Conservation (phyloP, 257 asterid genomes). For the Coffea canephora region DNA sequence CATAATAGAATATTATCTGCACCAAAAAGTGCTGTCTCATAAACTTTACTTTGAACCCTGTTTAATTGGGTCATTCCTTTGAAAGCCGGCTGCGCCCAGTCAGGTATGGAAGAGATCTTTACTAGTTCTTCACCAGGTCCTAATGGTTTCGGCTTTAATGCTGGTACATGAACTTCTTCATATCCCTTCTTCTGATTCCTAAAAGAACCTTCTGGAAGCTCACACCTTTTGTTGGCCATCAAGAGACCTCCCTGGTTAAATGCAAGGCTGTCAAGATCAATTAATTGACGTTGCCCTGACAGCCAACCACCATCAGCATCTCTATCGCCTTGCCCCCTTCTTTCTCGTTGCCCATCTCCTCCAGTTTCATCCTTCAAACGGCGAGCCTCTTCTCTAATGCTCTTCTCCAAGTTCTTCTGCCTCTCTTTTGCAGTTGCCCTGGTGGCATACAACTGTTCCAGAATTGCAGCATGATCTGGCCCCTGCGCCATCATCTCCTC, state of each 20-base stretch:
- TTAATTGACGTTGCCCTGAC: slow-evolving; percentile 39
- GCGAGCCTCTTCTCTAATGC: slow-evolving; percentile 37
- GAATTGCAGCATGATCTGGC: slow-evolving; percentile 35
- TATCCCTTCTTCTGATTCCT: slow-evolving; percentile 37
- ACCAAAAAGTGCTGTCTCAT: slow-evolving; percentile 39
- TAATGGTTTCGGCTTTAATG: slow-evolving; percentile 32
- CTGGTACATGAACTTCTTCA: slow-evolving; percentile 46
- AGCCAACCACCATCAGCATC: slow-evolving; percentile 37
- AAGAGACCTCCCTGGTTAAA: slow-evolving; percentile 33
- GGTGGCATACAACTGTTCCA: slow-evolving; percentile 47
- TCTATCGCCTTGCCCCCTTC: slow-evolving; percentile 22
- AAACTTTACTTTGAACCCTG: slow-evolving; percentile 45
- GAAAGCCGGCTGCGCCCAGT: slow-evolving; percentile 46
- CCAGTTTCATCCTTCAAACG: slow-evolving; percentile 22
- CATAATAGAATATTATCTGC: slow-evolving; percentile 40
- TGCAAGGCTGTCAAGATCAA: slow-evolving; percentile 42
- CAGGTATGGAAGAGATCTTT: slow-evolving; percentile 35
- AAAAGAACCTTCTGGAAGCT: slow-evolving; percentile 33
- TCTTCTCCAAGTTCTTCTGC: slow-evolving; percentile 30
- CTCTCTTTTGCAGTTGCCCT: slow-evolving; percentile 46
- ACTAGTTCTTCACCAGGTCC: slow-evolving; percentile 34
- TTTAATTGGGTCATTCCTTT: slow-evolving; percentile 39
- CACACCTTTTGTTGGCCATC: slow-evolving; percentile 38
- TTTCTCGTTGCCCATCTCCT: background rate
- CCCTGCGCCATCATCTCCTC: slow-evolving; percentile 39